Percentiles rank a stretch among this genome's conserved stretches.
These are phyloP conservation scores for Allomyces macrogynus DNA, from an alignment of 192 early-diverging fungal species.

Conservation along the genomic window DNA sequence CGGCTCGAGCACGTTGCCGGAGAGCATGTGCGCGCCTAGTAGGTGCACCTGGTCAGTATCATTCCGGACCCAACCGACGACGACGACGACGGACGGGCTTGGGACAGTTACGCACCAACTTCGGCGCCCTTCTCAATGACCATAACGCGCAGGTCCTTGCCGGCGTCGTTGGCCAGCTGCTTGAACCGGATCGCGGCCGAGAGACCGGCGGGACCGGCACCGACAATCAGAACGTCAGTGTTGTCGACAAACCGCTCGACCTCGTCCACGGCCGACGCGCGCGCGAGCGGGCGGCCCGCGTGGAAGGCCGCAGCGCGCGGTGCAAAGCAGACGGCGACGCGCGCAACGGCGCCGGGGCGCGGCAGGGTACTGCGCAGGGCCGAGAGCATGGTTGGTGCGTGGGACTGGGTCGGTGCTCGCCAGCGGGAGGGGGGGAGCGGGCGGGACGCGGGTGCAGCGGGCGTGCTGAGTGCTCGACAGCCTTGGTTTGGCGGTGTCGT, in stretches of 20 bases:
- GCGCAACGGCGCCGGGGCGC: background rate
- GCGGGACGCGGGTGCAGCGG: no score
- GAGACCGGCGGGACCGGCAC: slow-evolving; percentile 82
- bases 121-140: slow-evolving; percentile 87
- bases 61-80: background rate
- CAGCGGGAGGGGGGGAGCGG: no score
- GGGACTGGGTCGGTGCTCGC: no score
- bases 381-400: background rate
- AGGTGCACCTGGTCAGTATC: background rate
- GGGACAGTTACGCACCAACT: slow-evolving; percentile 37
- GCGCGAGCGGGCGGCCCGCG: no score
- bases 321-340: background rate
- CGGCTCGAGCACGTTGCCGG: slow-evolving; percentile 86
- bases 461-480: no score
- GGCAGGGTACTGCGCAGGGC: background rate
- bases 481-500: no score
- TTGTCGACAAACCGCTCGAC: slow-evolving; percentile 53
- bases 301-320: background rate
- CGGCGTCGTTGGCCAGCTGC: slow-evolving; percentile 64
- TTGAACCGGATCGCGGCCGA: slow-evolving; percentile 86
- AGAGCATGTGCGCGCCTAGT: slow-evolving; percentile 76
- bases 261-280: background rate
- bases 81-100: no score
- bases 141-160: slow-evolving; percentile 71
- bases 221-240: slow-evolving; percentile 89